Conservation (phyloP, 805 yeast genomes). For the Candida easanensis region DNA sequence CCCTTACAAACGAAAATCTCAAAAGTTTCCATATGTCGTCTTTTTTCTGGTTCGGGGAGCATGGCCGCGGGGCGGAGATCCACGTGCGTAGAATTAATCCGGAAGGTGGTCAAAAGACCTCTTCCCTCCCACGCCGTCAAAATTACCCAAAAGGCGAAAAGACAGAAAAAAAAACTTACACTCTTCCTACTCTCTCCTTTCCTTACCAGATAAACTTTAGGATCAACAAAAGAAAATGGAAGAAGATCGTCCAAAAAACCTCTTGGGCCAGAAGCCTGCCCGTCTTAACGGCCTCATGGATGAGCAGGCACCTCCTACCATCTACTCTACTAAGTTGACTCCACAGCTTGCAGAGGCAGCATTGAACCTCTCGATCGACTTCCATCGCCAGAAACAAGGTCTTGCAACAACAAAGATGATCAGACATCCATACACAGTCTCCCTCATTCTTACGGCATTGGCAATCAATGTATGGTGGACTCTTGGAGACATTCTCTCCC, state of each 20-base stretch:
- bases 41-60: too few species aligned
- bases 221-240: background rate
- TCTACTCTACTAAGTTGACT: conserved; percentile 44
- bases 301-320: conserved; percentile 47
- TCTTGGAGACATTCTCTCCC: conserved; percentile 13
- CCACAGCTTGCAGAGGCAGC: conserved; percentile 63
- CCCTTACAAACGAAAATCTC: too few species aligned
- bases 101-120: conserved; percentile 11
- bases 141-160: too few species aligned
- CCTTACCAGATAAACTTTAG: too few species aligned
- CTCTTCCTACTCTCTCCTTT: background rate
- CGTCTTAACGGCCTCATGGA: conserved; percentile 56
- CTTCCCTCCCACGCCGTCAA: background rate
- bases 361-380: conserved; percentile 62
- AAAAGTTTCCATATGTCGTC: too few species aligned
- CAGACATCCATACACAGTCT: conserved; percentile 41
- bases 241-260: background rate
- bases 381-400: conserved; percentile 27
- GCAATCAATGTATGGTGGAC: conserved; percentile 13
- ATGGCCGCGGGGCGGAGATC: background rate
- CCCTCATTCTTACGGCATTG: conserved; percentile 16
- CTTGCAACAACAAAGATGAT: conserved; percentile 36
- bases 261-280: conserved; percentile 44
- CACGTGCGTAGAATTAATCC: background rate
- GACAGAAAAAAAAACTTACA: background rate